Base-by-base conservation (phyloP, 352 stramenopile genomes). In the Pythium vanterpoolii region DNA sequence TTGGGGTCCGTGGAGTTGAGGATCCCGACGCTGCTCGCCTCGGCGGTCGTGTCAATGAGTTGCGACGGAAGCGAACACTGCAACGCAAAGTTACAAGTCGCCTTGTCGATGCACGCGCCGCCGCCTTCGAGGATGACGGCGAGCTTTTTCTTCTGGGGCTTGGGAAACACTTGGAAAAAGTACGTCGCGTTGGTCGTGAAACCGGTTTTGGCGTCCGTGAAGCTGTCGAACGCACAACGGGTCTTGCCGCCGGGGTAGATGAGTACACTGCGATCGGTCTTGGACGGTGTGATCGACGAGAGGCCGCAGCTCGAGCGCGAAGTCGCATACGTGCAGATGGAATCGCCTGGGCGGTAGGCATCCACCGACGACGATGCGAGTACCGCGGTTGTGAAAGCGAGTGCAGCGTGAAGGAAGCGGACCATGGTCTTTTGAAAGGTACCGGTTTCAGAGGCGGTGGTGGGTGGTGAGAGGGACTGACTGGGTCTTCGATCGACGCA, bases 51-150 rank as follows among this genome's bases (percentile, higher is more conserved):
- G 28, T 47, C 66, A 51, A 86, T 79, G 3, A 72, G 79, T 11
- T 39, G 44, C 38, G 31, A 52, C 26, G 4, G 70, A n/a, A 77
- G 60, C 42, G 77, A 73, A 59, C 81, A 90, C 61, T 87, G 79
- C n/a, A 89, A 48, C 27, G 69, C 70, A 52, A 87, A 89, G 54
- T 65, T 79, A 53, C 82, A 91, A 18, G 82, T 89, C 24, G 50
- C 16, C 46, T 85, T 69, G 52, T 89, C 77, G 47, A 88, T 68
- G 42, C 79, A 91, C 14, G 72, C 76, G 30, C 82, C 82, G 19
- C 79, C 79, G 27, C 77, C 79, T 46, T 89, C 75, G 54, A 89
- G 83, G 53, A 76, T 85, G 18, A 91, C 46, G 55, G 83, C 63
- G n/a, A 91, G 64, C 58, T 91, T 91, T 16, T 53, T 40, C 44